Evolutionary conservation across 1,284 basidiomycete species (phyloP), one percentile per base, ranked within the genome.

Genomic region (Ustilago shanxiensis): DNA sequence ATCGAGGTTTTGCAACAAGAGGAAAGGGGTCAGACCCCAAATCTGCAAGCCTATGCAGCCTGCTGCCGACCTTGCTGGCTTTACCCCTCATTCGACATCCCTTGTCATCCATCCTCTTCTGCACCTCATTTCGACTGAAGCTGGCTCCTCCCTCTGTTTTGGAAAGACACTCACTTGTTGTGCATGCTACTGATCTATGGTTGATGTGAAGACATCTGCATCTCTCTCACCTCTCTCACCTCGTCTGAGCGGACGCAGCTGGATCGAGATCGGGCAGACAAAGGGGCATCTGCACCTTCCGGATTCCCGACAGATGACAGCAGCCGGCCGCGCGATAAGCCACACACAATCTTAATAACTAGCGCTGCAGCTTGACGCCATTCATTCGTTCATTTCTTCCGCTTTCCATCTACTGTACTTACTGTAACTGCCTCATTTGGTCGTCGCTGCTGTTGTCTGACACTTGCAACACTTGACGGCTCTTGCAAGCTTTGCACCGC

Each of bases 1-100:
- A n/a, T n/a, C n/a, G n/a, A n/a, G n/a, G n/a, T n/a, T n/a, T 9
- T 13, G 28, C 28, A 39, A 8, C 13, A 20, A 41, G 22, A 60
- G 52, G 37, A 41, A 41, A 50, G 59, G 59, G 59, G 50, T 28
- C 33, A n/a, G 33, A 29, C 59, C 59, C 59, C 49, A 61, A 53
- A 53, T 53, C 14, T 53, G 59, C 59, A 61, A 1, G 33, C 50
- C 6, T 51, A 37, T 53, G 59, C 59, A 61, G 35, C 35, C 59
- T 20, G 35, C 49, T 60, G 49, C 56, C 44, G 41, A 44, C 41
- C 26, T n/a, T 44, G 29, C 31, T 50, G 10, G 45, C 33, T 37
- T 37, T 11, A 37, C 39, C 37, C 20, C 24, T 35, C n/a, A 20
- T 35, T 13, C 29, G 44, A 44, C 41, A 20, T 41, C 5, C 53